Evolutionary conservation across 805 yeast species (phyloP).

Genomic region (Zygosaccharomyces lentus): DNA sequence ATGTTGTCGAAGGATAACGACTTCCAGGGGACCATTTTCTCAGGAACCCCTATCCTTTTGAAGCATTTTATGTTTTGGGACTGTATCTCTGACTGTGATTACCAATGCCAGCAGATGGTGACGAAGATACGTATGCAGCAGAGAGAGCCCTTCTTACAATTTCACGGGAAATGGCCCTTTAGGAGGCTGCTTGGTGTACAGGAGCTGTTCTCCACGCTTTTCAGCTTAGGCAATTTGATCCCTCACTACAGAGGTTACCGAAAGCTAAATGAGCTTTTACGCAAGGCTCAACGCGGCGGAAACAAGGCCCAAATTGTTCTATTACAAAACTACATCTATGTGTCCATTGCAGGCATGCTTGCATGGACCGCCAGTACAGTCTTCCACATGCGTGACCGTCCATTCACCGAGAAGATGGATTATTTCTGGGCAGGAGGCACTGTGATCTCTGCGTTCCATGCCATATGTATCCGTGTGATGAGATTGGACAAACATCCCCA

Average conservation of each 20-base stretch:
- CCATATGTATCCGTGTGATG: slow-evolving; percentile 56
- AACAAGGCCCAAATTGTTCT: slow-evolving; percentile 11
- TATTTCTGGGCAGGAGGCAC: slow-evolving; percentile 92
- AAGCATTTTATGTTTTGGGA: slow-evolving; percentile 57
- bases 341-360: slow-evolving; percentile 63
- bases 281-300: slow-evolving; percentile 11
- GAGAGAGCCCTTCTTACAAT: slow-evolving; percentile 65
- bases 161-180: slow-evolving; percentile 99
- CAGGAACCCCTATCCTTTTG: slow-evolving; percentile 36
- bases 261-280: slow-evolving; percentile 29
- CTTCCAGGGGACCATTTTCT: slow-evolving; percentile 21
- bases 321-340: slow-evolving; percentile 27
- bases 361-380: slow-evolving; percentile 88
- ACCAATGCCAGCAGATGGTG: slow-evolving; percentile 79
- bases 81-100: slow-evolving; percentile 81
- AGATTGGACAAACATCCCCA: slow-evolving; percentile 46
- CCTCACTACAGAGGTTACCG: slow-evolving; percentile 55
- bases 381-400: slow-evolving; percentile 82
- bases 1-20: slow-evolving; percentile 28
- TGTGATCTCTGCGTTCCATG: slow-evolving; percentile 74
- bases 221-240: slow-evolving; percentile 65
- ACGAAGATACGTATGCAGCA: slow-evolving; percentile 49
- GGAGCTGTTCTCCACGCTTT: slow-evolving; percentile 74
- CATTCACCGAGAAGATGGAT: slow-evolving; percentile 78
- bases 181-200: slow-evolving; percentile 71